Evolutionary conservation across 306 rosid genomes (phyloP), one percentile per base, ranked within the genome.

Genomic region (Morella rubra): DNA sequence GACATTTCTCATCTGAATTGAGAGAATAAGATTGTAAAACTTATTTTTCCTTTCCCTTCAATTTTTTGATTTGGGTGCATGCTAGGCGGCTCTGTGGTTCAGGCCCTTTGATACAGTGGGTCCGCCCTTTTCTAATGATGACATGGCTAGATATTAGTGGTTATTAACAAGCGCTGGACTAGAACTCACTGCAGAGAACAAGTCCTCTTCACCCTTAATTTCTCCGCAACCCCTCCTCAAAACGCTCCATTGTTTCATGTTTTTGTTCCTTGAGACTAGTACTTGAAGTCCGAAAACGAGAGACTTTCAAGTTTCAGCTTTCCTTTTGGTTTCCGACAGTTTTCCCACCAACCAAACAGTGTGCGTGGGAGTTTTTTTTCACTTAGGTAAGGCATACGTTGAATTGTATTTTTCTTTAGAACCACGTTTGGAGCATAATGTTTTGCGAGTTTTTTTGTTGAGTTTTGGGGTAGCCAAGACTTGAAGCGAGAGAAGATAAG

Each of bases 381-480:
- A 27, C 19, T 20, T 5, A 22, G 20, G 5, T 3, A 22, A 2
- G 24, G 11, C 7, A 10, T 20, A 19, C 4, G 22, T 56, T 56
- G 16, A 49, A 5, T 32, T 32, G 27, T 9, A 27, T 27, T 2
- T n/a, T 27, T 61, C 68, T 27, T 5, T 61, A 32, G 16, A 32
- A 32, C 19, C 10, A 27, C 73, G 20, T 76, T 51, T n/a, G 61
- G 24, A 5, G 18, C 46, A 58, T 58, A 22, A 58, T 58, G 5
- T 58, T 58, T 58, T 58, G 40, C 47, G 53, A 32, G 12, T 61
- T 74, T 74, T 37, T 74, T 27, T 50, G 6, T 15, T 50, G 10
- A 6, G 45, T 22, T 78, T 50, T 50, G 47, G 65, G 62, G 9
- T 78, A 19, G 54, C 60, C 67, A 51, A 66, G 55, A 32, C 68